phyloP scores from a whole-genome alignment of 345 rosid genomes.

The Citrus cavaleriei region DNA sequence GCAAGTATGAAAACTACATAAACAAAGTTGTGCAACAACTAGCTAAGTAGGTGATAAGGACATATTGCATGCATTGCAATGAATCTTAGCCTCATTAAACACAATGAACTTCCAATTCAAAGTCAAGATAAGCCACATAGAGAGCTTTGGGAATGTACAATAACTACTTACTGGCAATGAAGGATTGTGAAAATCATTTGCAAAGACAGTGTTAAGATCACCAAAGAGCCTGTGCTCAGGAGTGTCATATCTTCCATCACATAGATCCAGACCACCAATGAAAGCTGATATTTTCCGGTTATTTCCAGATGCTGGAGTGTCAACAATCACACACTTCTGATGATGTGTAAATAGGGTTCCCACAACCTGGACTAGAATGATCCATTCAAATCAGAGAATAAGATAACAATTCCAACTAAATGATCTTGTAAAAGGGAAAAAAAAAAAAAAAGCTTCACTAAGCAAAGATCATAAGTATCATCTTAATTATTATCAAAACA shows the following conservation, averaged over 20 bases:
- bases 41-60: not conserved
- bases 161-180: slow-evolving; percentile 49
- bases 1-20: not conserved
- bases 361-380: slow-evolving; percentile 64
- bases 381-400: slow-evolving; percentile 12
- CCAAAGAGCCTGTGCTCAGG: slow-evolving; percentile 60
- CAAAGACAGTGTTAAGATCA: slow-evolving; percentile 50
- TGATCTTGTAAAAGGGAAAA: no score
- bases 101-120: not conserved
- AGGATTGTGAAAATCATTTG: slow-evolving; percentile 59
- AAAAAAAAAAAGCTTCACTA: not conserved
- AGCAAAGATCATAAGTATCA: not conserved
- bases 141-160: not conserved
- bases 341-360: slow-evolving; percentile 77
- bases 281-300: slow-evolving; percentile 62
- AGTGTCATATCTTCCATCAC: slow-evolving; percentile 81
- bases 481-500: not conserved
- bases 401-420: slow-evolving; percentile 5
- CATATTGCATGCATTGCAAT: not conserved
- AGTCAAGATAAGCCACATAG: not conserved
- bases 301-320: slow-evolving; percentile 52
- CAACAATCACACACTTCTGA: slow-evolving; percentile 66
- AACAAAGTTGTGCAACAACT: not conserved
- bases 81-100: not conserved
- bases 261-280: slow-evolving; percentile 66